Base-by-base conservation (phyloP, 2,329 filamentous ascomycete genomes). In the Aspergillus sp. region DNA sequence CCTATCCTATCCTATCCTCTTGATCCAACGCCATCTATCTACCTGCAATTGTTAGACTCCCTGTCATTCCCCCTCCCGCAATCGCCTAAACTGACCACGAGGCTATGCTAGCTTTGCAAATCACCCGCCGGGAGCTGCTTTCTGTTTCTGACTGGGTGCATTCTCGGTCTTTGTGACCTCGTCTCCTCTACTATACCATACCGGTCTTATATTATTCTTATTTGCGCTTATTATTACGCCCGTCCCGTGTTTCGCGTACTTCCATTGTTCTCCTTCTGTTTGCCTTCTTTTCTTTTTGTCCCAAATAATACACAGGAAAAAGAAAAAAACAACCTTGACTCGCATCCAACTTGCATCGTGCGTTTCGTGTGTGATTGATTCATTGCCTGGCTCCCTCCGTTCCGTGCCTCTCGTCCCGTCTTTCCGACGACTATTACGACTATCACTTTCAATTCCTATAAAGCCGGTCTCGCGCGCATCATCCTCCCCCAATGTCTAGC, bases 401-500 rank as follows among this genome's bases (percentile, higher is more conserved):
- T 51, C 51, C 57, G 52, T 57, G 46, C 49, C 48, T 51, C 52
- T 48, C 50, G 43, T 54, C 44, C 49, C 59, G 50, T 53, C 56
- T 53, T 50, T 46, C 51, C 50, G 53, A 49, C 49, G 50, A 43
- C 49, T 54, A 47, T 20, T 17, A 19, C 37, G 17, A 39, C 37
- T 39, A 12, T 20, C 9, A 19, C 12, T 19, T 39, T 19, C 17
- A 39, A 3, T 19, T 39, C 37, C 48, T 45, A 51, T 56, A 56
- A 62, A 17, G 37, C 10, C 33, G n/a, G 37, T 39, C 25, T 39
- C 37, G 37, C 37, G 37, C 37, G 19, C 19, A 12, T 19, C 33
- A 9, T 39, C 9, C 37, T 39, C 17, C 37, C 37, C 65, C 59
- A 69, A 71, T 71, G 68, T 70, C 68, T 61, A 63, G 57, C 63